phyloP scores from a whole-genome alignment of 2,329 filamentous ascomycete species.

The Penicillium sp. region DNA sequence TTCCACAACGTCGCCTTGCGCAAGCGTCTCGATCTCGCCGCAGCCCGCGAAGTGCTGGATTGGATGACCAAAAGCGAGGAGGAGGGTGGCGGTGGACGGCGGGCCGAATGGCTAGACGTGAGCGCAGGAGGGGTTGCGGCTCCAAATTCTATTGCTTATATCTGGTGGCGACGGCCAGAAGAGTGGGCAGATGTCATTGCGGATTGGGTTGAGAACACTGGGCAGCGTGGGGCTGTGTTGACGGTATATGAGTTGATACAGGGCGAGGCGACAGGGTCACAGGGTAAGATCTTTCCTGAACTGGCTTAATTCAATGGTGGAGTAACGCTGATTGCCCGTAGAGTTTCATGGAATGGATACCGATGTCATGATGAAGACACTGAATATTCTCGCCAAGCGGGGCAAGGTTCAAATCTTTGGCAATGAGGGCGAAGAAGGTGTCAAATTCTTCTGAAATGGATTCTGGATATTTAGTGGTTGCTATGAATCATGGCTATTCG shows the following conservation, averaged over 20 bases:
- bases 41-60: conserved; percentile 58
- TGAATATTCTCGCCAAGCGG: conserved; percentile 81
- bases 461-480: conserved; percentile 8
- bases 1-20: conserved; percentile 56
- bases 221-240: conserved; percentile 83
- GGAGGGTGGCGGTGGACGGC: conserved; percentile 51
- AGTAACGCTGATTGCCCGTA: conserved; percentile 35
- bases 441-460: conserved; percentile 85
- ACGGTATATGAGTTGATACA: conserved; percentile 91
- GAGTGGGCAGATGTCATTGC: conserved; percentile 86
- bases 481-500: conserved; percentile 30
- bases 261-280: conserved; percentile 76
- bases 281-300: conserved; percentile 55
- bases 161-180: conserved; percentile 85
- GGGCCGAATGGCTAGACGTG: conserved; percentile 63
- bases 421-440: conserved; percentile 81
- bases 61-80: conserved; percentile 58
- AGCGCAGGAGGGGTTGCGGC: conserved; percentile 19
- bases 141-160: conserved; percentile 65
- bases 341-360: conserved; percentile 89
- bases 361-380: conserved; percentile 76
- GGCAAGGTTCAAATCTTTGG: conserved; percentile 95
- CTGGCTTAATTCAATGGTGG: conserved; percentile 7
- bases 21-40: conserved; percentile 54
- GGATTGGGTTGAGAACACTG: conserved; percentile 82